phyloP scores from a whole-genome alignment of 2,329 filamentous ascomycete species.

The Talaromyces islandicus region DNA sequence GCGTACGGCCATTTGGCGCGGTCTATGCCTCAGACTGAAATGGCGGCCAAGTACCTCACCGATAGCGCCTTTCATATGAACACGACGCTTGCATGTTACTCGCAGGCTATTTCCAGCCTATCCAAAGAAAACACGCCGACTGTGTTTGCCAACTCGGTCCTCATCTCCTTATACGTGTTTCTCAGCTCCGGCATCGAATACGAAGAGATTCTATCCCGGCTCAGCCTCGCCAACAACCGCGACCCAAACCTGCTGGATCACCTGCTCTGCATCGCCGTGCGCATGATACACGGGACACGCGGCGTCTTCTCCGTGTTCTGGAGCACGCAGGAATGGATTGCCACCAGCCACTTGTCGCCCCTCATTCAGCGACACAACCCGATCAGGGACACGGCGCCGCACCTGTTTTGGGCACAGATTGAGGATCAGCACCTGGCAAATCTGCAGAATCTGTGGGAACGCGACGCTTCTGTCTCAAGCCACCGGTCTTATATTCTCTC shows the following conservation, averaged over 20 bases:
- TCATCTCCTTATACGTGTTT: not conserved
- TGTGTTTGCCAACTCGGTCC: not conserved
- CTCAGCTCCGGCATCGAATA: not conserved
- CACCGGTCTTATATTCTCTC: not conserved
- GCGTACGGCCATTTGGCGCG: not conserved
- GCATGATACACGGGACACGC: not conserved
- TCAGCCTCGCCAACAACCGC: not conserved
- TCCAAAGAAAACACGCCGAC: not conserved
- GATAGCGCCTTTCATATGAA: not conserved
- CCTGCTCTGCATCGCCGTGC: not conserved
- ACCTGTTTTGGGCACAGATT: not conserved
- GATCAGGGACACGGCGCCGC: not conserved
- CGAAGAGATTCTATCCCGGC: not conserved
- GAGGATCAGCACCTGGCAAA: not conserved
- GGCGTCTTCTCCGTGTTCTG: not conserved
- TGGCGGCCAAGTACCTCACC: not conserved
- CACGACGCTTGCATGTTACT: not conserved
- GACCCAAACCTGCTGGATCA: not conserved
- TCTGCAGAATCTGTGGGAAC: not conserved
- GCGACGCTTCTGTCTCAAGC: not conserved
- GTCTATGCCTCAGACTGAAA: not conserved
- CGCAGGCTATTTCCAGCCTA: not conserved
- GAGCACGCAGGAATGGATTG: not conserved
- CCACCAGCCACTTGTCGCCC: not conserved
- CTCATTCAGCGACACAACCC: not conserved